Evolutionary conservation across 495 filamentous ascomycete species (phyloP), one percentile per base, ranked within the genome.

Genomic region (Aeminium ludgeri): DNA sequence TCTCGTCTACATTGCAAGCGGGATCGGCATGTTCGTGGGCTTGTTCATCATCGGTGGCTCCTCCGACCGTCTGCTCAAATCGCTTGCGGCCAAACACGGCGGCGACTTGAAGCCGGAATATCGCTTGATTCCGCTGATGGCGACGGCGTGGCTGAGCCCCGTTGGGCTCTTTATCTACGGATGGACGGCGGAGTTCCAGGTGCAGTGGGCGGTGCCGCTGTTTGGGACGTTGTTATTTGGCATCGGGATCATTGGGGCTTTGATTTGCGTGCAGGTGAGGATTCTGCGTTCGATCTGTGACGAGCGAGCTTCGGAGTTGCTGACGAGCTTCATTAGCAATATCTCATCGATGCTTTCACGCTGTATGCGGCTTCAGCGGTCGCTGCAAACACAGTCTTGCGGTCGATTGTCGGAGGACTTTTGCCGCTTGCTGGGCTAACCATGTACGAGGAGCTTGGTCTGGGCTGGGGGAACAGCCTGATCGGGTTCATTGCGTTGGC

Each of bases 1-100:
- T 55, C 57, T 76, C 2, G 51, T 65, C 4, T 74, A 67, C 43
- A 53, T 76, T 1, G 68, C 63, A 0, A 52, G 64, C 20, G 69
- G 65, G 0, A 47, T 74, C 18, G 72, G 70, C 0, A 56, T 54
- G 23, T 34, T 69, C 17, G 20, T 70, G 7, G 64, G 64, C 0
- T 54, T 66, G 0, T 31, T 57, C 23, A 30, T 62, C 6, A 55
- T 53, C 13, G 62, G 58, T 17, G 28, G 32, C 1, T 30, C 60
- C 2, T 56, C 55, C 12, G 62, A 72, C 40, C 41, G 41, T 6
- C 52, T 63, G 4, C 30, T 36, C 5, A 28, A 36, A 18, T 44
- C 30, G 0, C 38, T 30, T 11, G 43, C 43, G 20, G 16, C 19
- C 15, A 42, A 32, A 10, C 18, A 20, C 15, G 41, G 33, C 10